phyloP scores from a whole-genome alignment of 805 yeast genomes.

The Teunomyces stri region DNA sequence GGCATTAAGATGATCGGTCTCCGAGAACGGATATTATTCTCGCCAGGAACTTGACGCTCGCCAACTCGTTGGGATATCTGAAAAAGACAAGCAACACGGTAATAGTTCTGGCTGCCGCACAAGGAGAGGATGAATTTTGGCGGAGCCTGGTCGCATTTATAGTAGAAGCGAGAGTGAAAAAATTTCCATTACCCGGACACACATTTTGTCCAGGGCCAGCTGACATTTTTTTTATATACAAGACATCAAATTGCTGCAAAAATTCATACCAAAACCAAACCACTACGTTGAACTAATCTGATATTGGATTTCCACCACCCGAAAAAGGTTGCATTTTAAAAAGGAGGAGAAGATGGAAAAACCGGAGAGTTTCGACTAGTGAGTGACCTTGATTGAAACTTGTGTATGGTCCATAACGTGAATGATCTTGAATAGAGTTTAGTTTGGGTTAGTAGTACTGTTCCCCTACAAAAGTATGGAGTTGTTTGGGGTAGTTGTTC shows the following conservation, averaged over 20 bases:
- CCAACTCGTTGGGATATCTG: conserved; percentile 46
- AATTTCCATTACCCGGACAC: conserved; percentile 12
- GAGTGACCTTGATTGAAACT: too few relatives aligned
- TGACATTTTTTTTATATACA: background rate
- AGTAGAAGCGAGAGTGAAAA: background rate
- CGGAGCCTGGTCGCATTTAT: background rate
- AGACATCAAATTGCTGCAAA: conserved; percentile 1
- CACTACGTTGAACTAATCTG: too few relatives aligned
- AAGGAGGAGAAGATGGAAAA: too few relatives aligned
- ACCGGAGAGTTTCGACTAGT: too few relatives aligned
- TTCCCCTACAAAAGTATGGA: too few relatives aligned
- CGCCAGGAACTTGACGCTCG: conserved; percentile 52
- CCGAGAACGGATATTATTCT: conserved; percentile 37
- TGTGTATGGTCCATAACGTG: too few relatives aligned
- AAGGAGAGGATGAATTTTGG: conserved; percentile 23
- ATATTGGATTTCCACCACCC: too few relatives aligned
- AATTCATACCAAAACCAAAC: background rate
- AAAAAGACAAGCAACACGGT: conserved; percentile 53
- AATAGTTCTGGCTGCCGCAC: conserved; percentile 53
- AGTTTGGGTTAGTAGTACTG: too few relatives aligned
- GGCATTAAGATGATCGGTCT: conserved; percentile 45
- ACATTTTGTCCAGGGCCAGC: background rate
- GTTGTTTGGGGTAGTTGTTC: too few relatives aligned
- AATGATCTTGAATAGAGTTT: too few relatives aligned
- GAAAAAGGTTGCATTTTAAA: too few relatives aligned